Evolutionary conservation across 768 basidiomycete species (phyloP).

Genomic region (Coprinopsis marcescibilis): DNA sequence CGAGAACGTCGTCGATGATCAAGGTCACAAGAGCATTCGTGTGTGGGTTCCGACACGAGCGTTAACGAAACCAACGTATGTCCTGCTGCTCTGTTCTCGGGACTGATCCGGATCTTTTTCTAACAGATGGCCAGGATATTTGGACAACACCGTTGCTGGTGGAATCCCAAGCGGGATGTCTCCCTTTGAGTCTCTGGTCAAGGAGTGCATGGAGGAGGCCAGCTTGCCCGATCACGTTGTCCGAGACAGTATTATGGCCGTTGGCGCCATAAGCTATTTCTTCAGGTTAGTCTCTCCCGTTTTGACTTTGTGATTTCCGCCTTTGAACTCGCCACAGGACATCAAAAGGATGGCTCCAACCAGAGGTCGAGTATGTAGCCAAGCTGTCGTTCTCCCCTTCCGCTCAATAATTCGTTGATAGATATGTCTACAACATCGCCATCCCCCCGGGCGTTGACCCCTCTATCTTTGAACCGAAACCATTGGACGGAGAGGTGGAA

Average conservation of each 20-base stretch:
- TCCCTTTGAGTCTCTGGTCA: slow-evolving; percentile 70
- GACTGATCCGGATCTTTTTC: background rate
- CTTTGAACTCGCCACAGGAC: slow-evolving; percentile 34
- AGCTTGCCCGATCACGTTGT: slow-evolving; percentile 68
- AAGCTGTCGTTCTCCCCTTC: slow-evolving; percentile 1
- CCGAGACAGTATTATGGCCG: slow-evolving; percentile 47
- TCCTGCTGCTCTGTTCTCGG: slow-evolving; percentile 10
- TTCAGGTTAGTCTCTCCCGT: slow-evolving; percentile 40
- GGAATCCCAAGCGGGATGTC: slow-evolving; percentile 81
- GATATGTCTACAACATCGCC: slow-evolving; percentile 80
- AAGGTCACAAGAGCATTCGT: slow-evolving; percentile 36
- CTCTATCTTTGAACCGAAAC: slow-evolving; percentile 54
- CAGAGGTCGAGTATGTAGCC: slow-evolving; percentile 68
- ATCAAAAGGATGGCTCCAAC: slow-evolving; percentile 72
- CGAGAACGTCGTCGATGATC: slow-evolving; percentile 30
- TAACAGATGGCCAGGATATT: slow-evolving; percentile 70
- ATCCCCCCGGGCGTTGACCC: slow-evolving; percentile 51
- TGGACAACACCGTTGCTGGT: slow-evolving; percentile 91
- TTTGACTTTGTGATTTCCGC: background rate
- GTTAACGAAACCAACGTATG: slow-evolving; percentile 83
- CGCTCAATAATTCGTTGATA: slow-evolving; percentile 21
- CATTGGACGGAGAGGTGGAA: slow-evolving; percentile 91
- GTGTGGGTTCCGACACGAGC: slow-evolving; percentile 90
- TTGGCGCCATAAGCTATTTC: slow-evolving; percentile 80
- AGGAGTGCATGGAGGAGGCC: slow-evolving; percentile 93